Evolutionary conservation across 1,284 basidiomycete genomes (phyloP), one percentile per base, ranked within the genome.

Genomic region (Marasmius sp.): DNA sequence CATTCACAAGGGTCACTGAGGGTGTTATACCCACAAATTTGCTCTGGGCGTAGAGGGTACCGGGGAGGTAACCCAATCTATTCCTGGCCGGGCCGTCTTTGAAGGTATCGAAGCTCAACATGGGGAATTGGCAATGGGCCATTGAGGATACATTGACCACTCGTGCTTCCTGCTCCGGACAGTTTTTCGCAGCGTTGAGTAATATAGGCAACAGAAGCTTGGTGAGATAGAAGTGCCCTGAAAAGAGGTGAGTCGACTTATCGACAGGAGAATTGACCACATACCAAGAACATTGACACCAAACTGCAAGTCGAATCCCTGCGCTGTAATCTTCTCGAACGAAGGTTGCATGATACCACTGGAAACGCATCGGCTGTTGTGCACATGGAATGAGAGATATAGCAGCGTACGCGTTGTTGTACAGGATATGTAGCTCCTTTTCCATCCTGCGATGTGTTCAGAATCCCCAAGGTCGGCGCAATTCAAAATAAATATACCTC

Each of bases 281-380:
- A 71, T 69, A 22, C 76, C 76, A 20, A 80, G 68, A 6, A 69
- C 68, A 57, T 81, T 81, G 10, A 77, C 79, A 2, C 79, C 80
- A 61, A 79, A 81, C 66, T 80, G 79, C 4, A 81, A 68, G 27
- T 81, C 78, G 64, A 78, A 80, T 0, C 78, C 79, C 54, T 81
- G 79, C 14, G 71, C 71, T 0, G 85, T 85, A 53, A 76, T 65
- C 60, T 70, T 63, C 9, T 77, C 68, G 2, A 70, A 57, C 0
- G 74, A 73, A 9, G 72, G 69, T 14, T 71, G 67, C 84, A 88
- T 85, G 9, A 89, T 78, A 14, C 87, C 88, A 1, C 85, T 87
- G 45, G 6, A 22, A 37, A 41, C 22, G 18, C 33, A 12, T 10
- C 4, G 37, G 47, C 11, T 10, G 18, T 33, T 7, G 12, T 33